Evolutionary conservation across 495 filamentous ascomycete genomes (phyloP), one percentile per base, ranked within the genome.

Genomic region (Margaritispora aquatica): DNA sequence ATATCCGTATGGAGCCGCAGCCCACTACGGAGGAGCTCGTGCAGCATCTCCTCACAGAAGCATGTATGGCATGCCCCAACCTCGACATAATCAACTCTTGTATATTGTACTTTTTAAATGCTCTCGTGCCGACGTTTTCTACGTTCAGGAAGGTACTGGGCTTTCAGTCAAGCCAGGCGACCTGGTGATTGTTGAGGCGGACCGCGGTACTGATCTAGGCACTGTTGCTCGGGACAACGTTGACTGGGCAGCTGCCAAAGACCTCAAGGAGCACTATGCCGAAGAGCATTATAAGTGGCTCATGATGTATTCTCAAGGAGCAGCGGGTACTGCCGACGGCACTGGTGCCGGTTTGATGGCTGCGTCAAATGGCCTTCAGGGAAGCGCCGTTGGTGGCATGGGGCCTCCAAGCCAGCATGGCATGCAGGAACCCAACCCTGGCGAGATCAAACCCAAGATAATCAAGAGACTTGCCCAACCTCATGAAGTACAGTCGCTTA

Each of bases 41-140:
- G 68, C 81, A 8, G 64, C 75, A 26, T 83, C 78, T 8, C 80
- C 83, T 26, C 81, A 84, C 66, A 75, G 82, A 34, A 75, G 62
- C 74, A 86, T 80, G 79, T 88, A 74, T 69, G 80, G 73, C 55
- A 82, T 78, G 64, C 77, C 69, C 27, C 89, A 89, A 66, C 82
- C 85, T 8, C 86, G 87, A 58, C 86, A 87, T 60, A 89, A 88
- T 62, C 89, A 94, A 69, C 78, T 88, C n/a, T 75, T 96, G 31
- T 93, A 92, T 70, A 86, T 97, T 46, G 93, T 98, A 23, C 86
- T 92, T 2, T 98, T 98, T 79, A 98, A 98, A 68, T 96, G 91
- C 68, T 86, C 87, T 22, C 85, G 94, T 57, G 90, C 91, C 47
- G 95, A 97, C 66, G 90, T 97, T 20, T 98, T 97, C 70, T 96